Base-by-base conservation (phyloP, 139 green algal species). In the Gonium pectorale region DNA sequence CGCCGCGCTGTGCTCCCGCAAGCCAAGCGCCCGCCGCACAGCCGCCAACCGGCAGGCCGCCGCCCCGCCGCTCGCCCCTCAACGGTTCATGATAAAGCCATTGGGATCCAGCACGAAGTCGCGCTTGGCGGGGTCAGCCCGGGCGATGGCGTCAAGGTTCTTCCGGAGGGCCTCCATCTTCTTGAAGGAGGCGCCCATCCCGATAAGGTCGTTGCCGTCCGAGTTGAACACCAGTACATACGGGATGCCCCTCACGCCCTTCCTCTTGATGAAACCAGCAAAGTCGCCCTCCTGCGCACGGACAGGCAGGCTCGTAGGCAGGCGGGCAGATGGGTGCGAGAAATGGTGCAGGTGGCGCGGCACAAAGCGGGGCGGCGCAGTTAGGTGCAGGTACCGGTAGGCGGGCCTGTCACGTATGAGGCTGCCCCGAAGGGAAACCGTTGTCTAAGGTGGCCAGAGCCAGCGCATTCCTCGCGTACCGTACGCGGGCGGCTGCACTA, bases 91-190 rank as follows among this genome's bases (percentile, higher is more conserved):
- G 37, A 67, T 49, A 5, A 69, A 44, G 46, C 63, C 64, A 49
- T 85, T 85, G 64, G 79, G 79, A 27, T 85, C 79, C 4, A 85
- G 79, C 44, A 85, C 79, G 26, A 85, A 77, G 17, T 54, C 26
- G 49, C 33, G 54, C 22, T 33, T 59, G n/a, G n/a, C n/a, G n/a
- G n/a, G n/a, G 2, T 78, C 64, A 11, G 64, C 46, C 2, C 43
- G 27, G 1, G 64, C 79, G 37, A 85, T 85, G 44, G 43, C 56
- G 15, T 85, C 79, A 5, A 85, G 64, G 49, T 85, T 85, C 51
- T 77, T 77, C 8, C 49, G 46, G 21, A 85, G 79, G 5, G 21
- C 31, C 24, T 84, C 77, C 77, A 83, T 63, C 56, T 78, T 77
- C 49, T 85, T 85, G 79, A 85, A 85, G 1, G 46, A 44, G 24